Conservation (phyloP, 1,284 basidiomycete species). For the Cystobasidiaceae sp. region DNA sequence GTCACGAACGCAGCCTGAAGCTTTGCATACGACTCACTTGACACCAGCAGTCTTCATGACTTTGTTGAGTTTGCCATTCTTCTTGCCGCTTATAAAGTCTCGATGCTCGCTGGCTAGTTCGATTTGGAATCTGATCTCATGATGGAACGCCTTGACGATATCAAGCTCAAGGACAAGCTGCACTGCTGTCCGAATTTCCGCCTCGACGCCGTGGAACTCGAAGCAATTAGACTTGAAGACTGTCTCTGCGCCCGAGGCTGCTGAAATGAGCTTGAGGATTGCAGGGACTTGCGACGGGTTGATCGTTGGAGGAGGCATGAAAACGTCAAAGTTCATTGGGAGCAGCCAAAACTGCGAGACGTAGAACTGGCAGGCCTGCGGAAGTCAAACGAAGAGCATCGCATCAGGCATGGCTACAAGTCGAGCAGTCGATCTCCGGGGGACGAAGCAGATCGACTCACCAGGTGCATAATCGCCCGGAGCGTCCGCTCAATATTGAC, state of each 20-base stretch:
- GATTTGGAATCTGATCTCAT: conserved; percentile 97
- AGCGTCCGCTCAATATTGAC: conserved; percentile 95
- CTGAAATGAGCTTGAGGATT: conserved; percentile 79
- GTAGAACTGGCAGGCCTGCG: conserved; percentile 93
- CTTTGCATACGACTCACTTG: conserved; percentile 54
- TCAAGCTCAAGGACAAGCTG: conserved; percentile 83
- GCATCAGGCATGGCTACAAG: not conserved
- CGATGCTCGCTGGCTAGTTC: conserved; percentile 96
- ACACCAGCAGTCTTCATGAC: conserved; percentile 94
- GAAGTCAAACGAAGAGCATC: no score
- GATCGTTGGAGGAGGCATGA: conserved; percentile 70
- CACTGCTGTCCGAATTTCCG: conserved; percentile 81
- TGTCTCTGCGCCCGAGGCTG: conserved; percentile 82
- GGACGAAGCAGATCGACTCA: conserved; percentile 49
- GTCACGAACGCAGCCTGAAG: no score
- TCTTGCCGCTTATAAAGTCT: conserved; percentile 97
- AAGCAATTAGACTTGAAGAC: conserved; percentile 98
- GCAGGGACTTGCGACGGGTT: conserved; percentile 78
- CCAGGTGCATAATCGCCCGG: conserved; percentile 89
- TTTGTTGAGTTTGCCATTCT: conserved; percentile 98
- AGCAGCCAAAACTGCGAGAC: conserved; percentile 93
- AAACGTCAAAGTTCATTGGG: conserved; percentile 85
- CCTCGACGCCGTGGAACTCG: conserved; percentile 90
- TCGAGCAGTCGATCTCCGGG: not conserved
- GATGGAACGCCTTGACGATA: conserved; percentile 82